Percentiles rank a stretch among this genome's conserved stretches.
These are phyloP conservation scores for Zygoascus biomembranicola DNA, from an alignment of 805 yeast species.

Conservation along the genomic window DNA sequence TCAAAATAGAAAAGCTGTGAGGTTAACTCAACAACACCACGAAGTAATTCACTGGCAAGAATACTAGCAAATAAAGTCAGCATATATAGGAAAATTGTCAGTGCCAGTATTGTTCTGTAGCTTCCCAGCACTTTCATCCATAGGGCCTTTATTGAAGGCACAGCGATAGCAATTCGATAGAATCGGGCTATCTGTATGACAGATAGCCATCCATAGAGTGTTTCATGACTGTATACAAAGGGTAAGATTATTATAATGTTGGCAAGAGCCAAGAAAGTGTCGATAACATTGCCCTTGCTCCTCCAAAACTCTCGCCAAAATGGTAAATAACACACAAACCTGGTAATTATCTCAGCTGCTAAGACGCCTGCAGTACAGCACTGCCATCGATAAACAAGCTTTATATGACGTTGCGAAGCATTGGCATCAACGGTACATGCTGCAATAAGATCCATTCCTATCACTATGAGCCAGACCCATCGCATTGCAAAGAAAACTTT, in stretches of 20 bases:
- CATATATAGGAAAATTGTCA: constrained; percentile 66
- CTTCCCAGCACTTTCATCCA: constrained; percentile 71
- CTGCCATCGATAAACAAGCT: constrained; percentile 15
- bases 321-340: constrained; percentile 24
- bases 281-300: constrained; percentile 22
- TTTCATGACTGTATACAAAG: constrained; percentile 40
- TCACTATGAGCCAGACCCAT: constrained; percentile 29
- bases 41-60: constrained; percentile 63
- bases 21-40: constrained; percentile 51
- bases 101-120: constrained; percentile 53
- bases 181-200: constrained; percentile 68
- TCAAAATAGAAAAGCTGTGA: constrained; percentile 48
- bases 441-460: constrained; percentile 37
- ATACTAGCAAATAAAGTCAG: constrained; percentile 55
- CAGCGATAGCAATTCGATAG: constrained; percentile 58
- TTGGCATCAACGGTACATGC: constrained; percentile 39
- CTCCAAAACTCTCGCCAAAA: constrained; percentile 23
- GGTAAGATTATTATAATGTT: constrained; percentile 51
- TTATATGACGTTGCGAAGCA: constrained; percentile 4
- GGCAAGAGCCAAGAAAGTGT: constrained; percentile 43
- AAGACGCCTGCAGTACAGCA: constrained; percentile 14
- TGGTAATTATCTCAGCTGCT: constrained; percentile 19
- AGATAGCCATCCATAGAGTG: constrained; percentile 70
- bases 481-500: constrained; percentile 25
- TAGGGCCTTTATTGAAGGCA: constrained; percentile 49